Evolutionary conservation across 202 grass and related monocot genomes (phyloP).

Genomic region (Dendrocalamus latiflorus): DNA sequence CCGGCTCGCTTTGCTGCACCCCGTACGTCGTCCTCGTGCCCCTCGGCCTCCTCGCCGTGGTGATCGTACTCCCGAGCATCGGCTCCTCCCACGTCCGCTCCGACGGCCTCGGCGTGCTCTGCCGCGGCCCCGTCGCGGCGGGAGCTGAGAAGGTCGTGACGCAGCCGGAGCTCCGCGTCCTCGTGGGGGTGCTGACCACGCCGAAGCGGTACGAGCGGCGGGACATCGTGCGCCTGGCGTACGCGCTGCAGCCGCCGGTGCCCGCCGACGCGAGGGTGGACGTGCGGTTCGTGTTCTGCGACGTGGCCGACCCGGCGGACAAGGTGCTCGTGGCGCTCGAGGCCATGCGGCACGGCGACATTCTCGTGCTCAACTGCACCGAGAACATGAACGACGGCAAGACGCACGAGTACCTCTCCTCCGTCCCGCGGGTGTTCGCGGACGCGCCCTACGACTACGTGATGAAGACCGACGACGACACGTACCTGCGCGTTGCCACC

Average conservation of each 20-base stretch:
- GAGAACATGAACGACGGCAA: slow-evolving; percentile 83
- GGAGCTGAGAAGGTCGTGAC: neutral
- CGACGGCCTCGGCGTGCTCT: slow-evolving; percentile 30
- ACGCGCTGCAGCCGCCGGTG: slow-evolving; percentile 43
- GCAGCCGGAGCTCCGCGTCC: slow-evolving; percentile 35
- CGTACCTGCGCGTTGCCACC: slow-evolving; percentile 55
- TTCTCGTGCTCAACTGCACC: slow-evolving; percentile 61
- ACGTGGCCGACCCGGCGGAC: slow-evolving; percentile 44
- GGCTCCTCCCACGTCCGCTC: slow-evolving; percentile 31
- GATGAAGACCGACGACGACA: too few species aligned
- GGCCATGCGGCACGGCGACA: slow-evolving; percentile 35
- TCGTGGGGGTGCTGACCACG: slow-evolving; percentile 67
- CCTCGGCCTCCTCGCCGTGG: slow-evolving; percentile 42
- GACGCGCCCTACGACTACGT: slow-evolving; percentile 51
- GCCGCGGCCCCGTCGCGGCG: slow-evolving; percentile 9
- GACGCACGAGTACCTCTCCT: slow-evolving; percentile 68
- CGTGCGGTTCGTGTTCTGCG: slow-evolving; percentile 73
- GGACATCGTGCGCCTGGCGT: slow-evolving; percentile 57
- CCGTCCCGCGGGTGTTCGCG: slow-evolving; percentile 36
- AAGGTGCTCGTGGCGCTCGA: slow-evolving; percentile 45
- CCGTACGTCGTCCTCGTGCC: slow-evolving; percentile 38
- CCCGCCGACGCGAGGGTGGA: slow-evolving; percentile 27
- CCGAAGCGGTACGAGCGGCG: slow-evolving; percentile 45
- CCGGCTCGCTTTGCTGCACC: slow-evolving; percentile 19
- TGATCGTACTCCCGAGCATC: slow-evolving; percentile 43